A percentile compares a stretch with the other conserved stretches of the same genome.
Evolutionary conservation across 169 alveolate species (phyloP).

Genomic region (Plasmodium fragile): DNA sequence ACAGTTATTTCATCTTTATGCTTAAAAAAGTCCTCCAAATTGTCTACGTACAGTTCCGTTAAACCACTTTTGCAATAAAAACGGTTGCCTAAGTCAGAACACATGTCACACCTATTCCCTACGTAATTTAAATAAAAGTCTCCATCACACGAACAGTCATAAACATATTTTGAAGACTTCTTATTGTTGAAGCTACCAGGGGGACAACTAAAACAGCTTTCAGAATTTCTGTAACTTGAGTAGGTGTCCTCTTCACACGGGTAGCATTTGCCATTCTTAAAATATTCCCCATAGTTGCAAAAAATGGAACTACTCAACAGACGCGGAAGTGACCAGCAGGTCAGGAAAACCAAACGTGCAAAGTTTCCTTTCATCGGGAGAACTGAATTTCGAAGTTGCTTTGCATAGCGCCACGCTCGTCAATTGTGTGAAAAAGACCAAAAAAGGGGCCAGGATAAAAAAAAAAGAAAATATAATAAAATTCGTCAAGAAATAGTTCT

Average conservation of each 20-base stretch:
- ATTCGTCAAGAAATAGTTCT: background rate
- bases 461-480: background rate
- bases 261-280: constrained; percentile 49
- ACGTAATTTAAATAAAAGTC: constrained; percentile 42
- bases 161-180: constrained; percentile 33
- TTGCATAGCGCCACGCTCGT: background rate
- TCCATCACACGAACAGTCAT: constrained; percentile 58
- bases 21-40: constrained; percentile 38
- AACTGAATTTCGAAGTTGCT: background rate
- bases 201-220: constrained; percentile 71
- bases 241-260: constrained; percentile 43
- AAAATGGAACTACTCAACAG: constrained; percentile 13
- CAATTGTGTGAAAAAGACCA: background rate
- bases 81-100: constrained; percentile 17
- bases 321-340: background rate
- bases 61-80: constrained; percentile 44
- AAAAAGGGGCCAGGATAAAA: background rate
- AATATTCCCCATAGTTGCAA: constrained; percentile 69
- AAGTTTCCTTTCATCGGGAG: background rate
- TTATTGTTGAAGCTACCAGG: constrained; percentile 46
- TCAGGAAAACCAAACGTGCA: background rate
- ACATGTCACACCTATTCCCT: constrained; percentile 70
- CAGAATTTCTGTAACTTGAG: constrained; percentile 63
- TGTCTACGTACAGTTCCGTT: constrained; percentile 40
- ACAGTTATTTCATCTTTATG: constrained; percentile 20